phyloP scores from a whole-genome alignment of 1,284 basidiomycete species.

The Tilletia indica region DNA sequence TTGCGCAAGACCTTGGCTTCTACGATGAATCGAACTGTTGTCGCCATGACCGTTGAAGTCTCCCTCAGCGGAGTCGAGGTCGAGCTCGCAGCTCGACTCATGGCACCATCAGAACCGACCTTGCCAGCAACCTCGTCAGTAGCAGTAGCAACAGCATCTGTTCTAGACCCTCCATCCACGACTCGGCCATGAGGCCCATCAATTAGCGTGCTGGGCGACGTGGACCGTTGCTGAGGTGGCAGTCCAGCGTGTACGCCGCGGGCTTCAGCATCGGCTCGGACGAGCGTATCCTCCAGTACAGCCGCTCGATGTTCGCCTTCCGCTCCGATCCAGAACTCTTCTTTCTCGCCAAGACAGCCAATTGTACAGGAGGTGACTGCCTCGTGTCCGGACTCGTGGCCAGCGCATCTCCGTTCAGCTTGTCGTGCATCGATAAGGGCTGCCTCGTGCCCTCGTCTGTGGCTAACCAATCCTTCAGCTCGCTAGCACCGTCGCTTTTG shows the following conservation, averaged over 20 bases:
- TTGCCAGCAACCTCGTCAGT: background rate
- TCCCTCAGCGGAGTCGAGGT: too few relatives aligned
- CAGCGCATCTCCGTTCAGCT: background rate
- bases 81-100: background rate
- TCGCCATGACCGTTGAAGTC: background rate
- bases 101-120: background rate
- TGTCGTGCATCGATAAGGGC: too few relatives aligned
- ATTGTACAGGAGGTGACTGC: too few relatives aligned
- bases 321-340: background rate
- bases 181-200: too few relatives aligned
- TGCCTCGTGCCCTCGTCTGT: too few relatives aligned
- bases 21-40: background rate
- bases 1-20: slow-evolving; percentile 9
- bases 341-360: background rate
- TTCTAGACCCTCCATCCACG: too few relatives aligned
- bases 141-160: too few relatives aligned
- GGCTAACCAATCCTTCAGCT: too few relatives aligned
- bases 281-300: background rate
- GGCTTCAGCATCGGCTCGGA: background rate
- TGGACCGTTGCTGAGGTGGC: background rate
- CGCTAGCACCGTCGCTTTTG: background rate
- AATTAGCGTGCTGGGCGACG: too few relatives aligned
- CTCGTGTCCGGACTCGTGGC: background rate
- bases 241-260: background rate
- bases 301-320: background rate